Evolutionary conservation across 208 protist genomes (phyloP).

Genomic region (Leishmania tarentolae): DNA sequence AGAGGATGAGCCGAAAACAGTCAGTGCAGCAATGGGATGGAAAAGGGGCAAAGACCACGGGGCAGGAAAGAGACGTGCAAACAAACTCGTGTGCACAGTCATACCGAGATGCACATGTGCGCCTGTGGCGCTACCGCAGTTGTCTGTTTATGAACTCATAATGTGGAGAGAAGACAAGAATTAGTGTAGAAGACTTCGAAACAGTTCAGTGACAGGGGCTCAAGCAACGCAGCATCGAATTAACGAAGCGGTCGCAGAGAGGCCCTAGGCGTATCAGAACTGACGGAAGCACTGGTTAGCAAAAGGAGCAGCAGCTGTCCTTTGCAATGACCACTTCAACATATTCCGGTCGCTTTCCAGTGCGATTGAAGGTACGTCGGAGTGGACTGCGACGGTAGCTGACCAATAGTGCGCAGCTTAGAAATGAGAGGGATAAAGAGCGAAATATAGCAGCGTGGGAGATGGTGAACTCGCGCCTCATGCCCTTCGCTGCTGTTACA

Average conservation of each 20-base stretch:
- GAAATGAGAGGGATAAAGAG: not conserved
- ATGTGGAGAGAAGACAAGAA: slow-evolving; percentile 1
- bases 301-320: not conserved
- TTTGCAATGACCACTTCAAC: not conserved
- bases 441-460: not conserved
- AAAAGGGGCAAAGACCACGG: not conserved
- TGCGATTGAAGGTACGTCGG: not conserved
- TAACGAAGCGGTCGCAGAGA: not conserved
- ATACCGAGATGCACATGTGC: not conserved
- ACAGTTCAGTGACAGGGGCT: not conserved
- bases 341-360: not conserved
- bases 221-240: not conserved
- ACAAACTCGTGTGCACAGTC: not conserved
- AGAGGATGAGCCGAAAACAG: not conserved
- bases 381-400: not conserved
- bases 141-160: not conserved
- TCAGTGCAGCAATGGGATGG: no score
- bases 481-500: not conserved
- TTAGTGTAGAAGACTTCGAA: not conserved
- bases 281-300: not conserved
- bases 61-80: not conserved
- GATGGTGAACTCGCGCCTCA: not conserved
- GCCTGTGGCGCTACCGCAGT: not conserved
- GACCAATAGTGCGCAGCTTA: not conserved
- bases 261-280: not conserved